Percentiles rank a stretch among this genome's conserved stretches.
These are phyloP conservation scores for Claviceps digitariae DNA, from an alignment of 2,329 filamentous ascomycete species.

Conservation along the genomic window DNA sequence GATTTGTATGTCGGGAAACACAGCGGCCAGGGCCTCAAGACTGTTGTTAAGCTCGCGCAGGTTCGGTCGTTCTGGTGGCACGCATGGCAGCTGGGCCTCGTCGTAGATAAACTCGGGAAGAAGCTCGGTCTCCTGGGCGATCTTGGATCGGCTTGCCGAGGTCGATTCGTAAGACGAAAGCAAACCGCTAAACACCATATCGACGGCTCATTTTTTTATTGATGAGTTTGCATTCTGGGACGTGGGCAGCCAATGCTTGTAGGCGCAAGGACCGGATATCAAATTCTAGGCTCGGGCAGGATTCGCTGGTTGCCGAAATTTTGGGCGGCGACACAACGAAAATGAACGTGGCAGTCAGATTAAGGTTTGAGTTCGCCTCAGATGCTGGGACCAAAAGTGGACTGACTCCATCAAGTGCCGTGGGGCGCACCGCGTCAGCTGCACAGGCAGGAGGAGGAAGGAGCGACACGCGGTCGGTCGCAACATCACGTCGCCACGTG, in stretches of 20 bases:
- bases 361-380: not conserved
- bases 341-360: not conserved
- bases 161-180: constrained; percentile 29
- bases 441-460: too few species aligned
- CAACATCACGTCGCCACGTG: too few species aligned
- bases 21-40: constrained; percentile 52
- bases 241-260: not conserved
- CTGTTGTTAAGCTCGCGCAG: constrained; percentile 56
- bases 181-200: constrained; percentile 36
- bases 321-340: not conserved
- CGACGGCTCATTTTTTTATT: constrained; percentile 23
- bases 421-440: too few species aligned
- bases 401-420: not conserved
- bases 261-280: not conserved
- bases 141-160: constrained; percentile 18
- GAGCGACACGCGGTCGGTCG: too few species aligned
- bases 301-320: not conserved
- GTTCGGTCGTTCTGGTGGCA: constrained; percentile 41
- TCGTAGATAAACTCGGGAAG: constrained; percentile 38
- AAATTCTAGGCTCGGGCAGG: not conserved
- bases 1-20: constrained; percentile 70
- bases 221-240: constrained; percentile 1
- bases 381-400: not conserved
- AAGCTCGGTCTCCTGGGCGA: constrained; percentile 15
- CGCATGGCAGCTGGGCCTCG: constrained; percentile 36